Percentiles rank a stretch among this genome's conserved stretches.
These are phyloP conservation scores for Oropetium thomaeum DNA, from an alignment of 176 grass and related monocot genomes.

Conservation along the genomic window DNA sequence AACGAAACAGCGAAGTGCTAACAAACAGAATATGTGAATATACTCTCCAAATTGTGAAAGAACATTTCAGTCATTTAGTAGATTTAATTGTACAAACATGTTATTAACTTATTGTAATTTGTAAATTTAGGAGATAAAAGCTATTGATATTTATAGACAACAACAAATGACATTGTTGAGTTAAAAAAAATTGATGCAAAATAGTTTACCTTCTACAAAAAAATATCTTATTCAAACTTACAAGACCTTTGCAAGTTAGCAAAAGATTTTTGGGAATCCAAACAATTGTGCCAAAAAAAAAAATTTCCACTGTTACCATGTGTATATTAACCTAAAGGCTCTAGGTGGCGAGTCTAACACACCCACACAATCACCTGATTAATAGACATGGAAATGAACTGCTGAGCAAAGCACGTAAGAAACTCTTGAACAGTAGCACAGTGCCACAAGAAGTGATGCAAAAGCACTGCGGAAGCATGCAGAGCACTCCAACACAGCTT, in stretches of 20 bases:
- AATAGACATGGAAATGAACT: too few species aligned
- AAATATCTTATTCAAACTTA: background rate
- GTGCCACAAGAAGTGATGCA: too few species aligned
- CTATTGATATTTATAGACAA: background rate
- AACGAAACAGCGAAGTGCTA: slow-evolving; percentile 7
- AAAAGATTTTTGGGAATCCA: background rate
- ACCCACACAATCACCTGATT: too few species aligned
- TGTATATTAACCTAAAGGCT: too few species aligned
- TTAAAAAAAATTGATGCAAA: background rate
- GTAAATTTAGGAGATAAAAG: background rate
- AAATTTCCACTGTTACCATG: too few species aligned
- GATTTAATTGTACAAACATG: background rate
- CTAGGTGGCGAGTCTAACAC: too few species aligned
- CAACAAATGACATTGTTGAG: background rate
- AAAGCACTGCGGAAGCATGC: too few species aligned
- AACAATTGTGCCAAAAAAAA: background rate
- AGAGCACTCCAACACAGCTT: too few species aligned
- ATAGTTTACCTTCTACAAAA: background rate
- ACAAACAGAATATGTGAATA: background rate
- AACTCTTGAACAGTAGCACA: too few species aligned
- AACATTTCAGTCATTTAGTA: background rate
- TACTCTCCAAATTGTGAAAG: background rate
- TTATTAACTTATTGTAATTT: background rate
- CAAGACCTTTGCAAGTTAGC: background rate
- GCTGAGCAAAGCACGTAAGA: too few species aligned